Percentiles rank a stretch among this genome's conserved stretches.
These are phyloP conservation scores for Plasmodium billcollinsi DNA, from an alignment of 169 alveolate genomes.

Conservation along the genomic window DNA sequence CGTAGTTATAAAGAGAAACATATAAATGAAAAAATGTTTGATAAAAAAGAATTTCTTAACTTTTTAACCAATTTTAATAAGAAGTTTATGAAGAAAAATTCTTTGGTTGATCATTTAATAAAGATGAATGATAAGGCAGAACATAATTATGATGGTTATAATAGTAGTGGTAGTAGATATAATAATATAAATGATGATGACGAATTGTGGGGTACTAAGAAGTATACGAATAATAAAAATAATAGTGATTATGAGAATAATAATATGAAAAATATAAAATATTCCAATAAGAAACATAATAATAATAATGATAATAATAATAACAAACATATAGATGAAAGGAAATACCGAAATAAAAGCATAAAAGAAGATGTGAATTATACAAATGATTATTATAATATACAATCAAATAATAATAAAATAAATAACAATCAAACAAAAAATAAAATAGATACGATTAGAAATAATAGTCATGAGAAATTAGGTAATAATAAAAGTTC, in stretches of 20 bases:
- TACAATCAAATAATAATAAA: no score
- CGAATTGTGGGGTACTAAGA: neutral
- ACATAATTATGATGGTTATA: neutral
- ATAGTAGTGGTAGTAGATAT: constrained; percentile 9
- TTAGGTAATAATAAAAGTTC: constrained; percentile 26
- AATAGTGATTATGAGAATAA: constrained; percentile 18
- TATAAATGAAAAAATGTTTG: constrained; percentile 42
- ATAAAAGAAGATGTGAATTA: no score
- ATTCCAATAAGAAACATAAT: neutral
- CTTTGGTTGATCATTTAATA: constrained; percentile 42
- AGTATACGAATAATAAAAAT: neutral
- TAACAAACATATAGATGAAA: neutral
- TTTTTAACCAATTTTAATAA: constrained; percentile 58
- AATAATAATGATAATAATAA: constrained; percentile 16
- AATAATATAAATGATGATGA: neutral
- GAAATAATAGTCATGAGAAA: constrained; percentile 31
- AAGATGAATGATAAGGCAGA: constrained; percentile 24
- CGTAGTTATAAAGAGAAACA: constrained; percentile 27
- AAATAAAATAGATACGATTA: constrained; percentile 15
- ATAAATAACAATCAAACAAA: constrained; percentile 11
- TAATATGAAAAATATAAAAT: constrained; percentile 11
- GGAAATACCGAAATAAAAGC: no score
- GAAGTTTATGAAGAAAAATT: constrained; percentile 66
- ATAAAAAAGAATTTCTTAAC: constrained; percentile 43
- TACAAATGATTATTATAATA: no score